Evolutionary conservation across 106 monocot species (phyloP).

Genomic region (Cymbidium sinense): DNA sequence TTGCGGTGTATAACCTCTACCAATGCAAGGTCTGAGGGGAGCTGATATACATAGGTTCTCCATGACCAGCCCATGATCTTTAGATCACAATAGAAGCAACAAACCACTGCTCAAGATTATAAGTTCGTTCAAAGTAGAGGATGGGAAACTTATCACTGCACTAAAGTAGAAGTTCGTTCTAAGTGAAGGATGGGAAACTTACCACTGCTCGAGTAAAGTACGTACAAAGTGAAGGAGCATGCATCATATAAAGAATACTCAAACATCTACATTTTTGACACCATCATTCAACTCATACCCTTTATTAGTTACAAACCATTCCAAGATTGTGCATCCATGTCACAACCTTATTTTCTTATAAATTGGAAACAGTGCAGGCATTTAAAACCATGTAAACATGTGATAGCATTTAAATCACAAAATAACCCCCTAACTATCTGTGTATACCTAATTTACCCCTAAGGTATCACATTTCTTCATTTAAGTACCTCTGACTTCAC

Average conservation of each 20-base stretch:
- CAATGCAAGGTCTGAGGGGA: not conserved
- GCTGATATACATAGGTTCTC: not conserved
- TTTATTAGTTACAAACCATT: not conserved
- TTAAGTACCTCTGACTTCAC: too few species aligned
- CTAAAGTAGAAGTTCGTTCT: not conserved
- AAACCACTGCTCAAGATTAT: not conserved
- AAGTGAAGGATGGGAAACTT: too few species aligned
- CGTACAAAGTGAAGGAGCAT: not conserved
- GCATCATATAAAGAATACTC: not conserved
- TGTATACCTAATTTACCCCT: too few species aligned
- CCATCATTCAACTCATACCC: not conserved
- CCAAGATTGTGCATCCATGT: not conserved
- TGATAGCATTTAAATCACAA: too few species aligned
- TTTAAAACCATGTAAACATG: not conserved
- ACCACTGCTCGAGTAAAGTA: too few species aligned
- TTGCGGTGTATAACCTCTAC: not conserved
- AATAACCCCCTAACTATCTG: too few species aligned
- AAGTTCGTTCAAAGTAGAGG: not conserved
- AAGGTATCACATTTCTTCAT: too few species aligned
- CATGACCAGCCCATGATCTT: not conserved
- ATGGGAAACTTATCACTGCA: not conserved
- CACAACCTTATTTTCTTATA: not conserved
- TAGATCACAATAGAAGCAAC: not conserved
- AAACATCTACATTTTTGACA: not conserved
- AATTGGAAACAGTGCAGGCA: not conserved